phyloP scores from a whole-genome alignment of 257 asterid species.

The Verbascum thapsus region DNA sequence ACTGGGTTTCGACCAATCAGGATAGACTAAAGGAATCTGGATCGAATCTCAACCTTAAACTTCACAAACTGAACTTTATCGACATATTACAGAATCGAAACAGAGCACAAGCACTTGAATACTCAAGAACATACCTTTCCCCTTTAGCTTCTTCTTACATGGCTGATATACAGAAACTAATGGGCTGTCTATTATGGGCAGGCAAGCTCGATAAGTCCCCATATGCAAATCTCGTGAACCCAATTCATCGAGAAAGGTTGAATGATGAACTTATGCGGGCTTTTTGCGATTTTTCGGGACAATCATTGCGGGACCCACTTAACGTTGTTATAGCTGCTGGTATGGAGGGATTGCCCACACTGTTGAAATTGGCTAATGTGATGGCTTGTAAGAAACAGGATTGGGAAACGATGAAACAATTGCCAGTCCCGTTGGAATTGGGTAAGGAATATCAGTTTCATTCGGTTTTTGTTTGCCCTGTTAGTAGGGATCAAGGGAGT shows the following conservation, averaged over 20 bases:
- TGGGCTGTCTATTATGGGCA: conserved; percentile 57
- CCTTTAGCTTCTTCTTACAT: conserved; percentile 49
- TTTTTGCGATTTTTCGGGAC: conserved; percentile 52
- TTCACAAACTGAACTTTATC: conserved; percentile 49
- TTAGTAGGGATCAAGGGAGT: conserved; percentile 49
- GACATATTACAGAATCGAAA: conserved; percentile 43
- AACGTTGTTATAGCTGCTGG: conserved; percentile 59
- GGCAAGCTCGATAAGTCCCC: conserved; percentile 58
- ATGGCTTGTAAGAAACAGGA: conserved; percentile 59
- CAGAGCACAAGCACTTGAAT: conserved; percentile 43
- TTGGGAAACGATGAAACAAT: conserved; percentile 54
- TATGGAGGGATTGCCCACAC: conserved; percentile 59
- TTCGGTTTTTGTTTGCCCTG: conserved; percentile 70
- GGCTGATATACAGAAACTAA: conserved; percentile 52
- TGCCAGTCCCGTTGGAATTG: conserved; percentile 60
- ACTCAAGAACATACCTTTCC: conserved; percentile 42
- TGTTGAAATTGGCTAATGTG: conserved; percentile 50
- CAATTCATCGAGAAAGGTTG: conserved; percentile 44
- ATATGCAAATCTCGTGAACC: conserved; percentile 46
- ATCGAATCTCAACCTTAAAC: conserved; percentile 50
- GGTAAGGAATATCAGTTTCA: conserved; percentile 62
- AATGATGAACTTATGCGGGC: conserved; percentile 42
- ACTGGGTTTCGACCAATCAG: conserved; percentile 51
- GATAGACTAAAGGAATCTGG: conserved; percentile 40
- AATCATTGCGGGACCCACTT: conserved; percentile 51